These are phyloP conservation scores for Saccharomyces hybrid DNA, from an alignment of 1,139 yeast genomes.

Conservation along the genomic window DNA sequence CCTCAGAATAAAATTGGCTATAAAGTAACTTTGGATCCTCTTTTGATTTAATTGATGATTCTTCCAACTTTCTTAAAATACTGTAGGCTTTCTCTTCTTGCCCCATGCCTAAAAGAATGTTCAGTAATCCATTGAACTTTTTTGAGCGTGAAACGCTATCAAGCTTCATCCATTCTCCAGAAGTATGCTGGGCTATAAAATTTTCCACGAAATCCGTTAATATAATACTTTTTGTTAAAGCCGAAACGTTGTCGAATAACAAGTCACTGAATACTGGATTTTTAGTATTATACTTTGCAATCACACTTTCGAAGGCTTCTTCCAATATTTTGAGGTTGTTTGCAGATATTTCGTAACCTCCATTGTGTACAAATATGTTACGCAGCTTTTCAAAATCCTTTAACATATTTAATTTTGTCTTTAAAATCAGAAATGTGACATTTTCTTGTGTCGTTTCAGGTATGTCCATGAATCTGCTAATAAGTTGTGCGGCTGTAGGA, in stretches of 20 bases:
- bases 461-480: constrained; percentile 11
- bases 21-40: background rate
- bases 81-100: constrained; percentile 16
- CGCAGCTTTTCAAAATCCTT: constrained; percentile 16
- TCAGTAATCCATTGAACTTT: constrained; percentile 9
- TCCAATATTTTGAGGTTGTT: constrained; percentile 8
- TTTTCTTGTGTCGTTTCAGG: constrained; percentile 7
- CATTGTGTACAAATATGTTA: constrained; percentile 5
- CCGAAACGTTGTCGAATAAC: constrained; percentile 13
- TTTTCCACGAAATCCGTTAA: constrained; percentile 11
- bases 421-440: constrained; percentile 9
- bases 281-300: constrained; percentile 9
- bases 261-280: constrained; percentile 9
- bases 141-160: constrained; percentile 7
- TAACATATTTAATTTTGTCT: constrained; percentile 19
- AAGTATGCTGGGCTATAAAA: constrained; percentile 6
- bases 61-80: constrained; percentile 16
- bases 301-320: constrained; percentile 11
- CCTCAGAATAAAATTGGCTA: constrained; percentile 9
- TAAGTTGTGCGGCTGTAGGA: constrained; percentile 12
- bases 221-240: constrained; percentile 10
- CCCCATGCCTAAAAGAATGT: constrained; percentile 5
- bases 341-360: background rate
- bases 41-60: constrained; percentile 2
- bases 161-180: constrained; percentile 2